These are phyloP conservation scores for Ceratocystis harringtonii DNA, from an alignment of 2,329 filamentous ascomycete genomes.

Conservation along the genomic window DNA sequence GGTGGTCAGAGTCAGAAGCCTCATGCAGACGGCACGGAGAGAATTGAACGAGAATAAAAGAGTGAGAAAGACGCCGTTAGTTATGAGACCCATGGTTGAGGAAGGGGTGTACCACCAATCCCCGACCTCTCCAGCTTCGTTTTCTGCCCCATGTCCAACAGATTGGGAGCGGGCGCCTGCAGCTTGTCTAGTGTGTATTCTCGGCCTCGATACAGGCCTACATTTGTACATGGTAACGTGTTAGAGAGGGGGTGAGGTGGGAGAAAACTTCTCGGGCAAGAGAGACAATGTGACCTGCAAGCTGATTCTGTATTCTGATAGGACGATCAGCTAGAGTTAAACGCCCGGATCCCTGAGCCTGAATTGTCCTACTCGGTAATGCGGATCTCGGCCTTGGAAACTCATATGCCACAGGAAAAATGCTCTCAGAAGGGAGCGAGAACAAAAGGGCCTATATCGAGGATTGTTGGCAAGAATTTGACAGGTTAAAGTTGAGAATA, in stretches of 20 bases:
- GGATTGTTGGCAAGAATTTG: neutral
- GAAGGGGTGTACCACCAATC: neutral
- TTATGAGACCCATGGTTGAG: neutral
- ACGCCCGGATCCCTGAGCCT: slow-evolving; percentile 7
- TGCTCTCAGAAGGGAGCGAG: neutral
- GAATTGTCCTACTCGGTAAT: neutral
- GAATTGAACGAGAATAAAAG: slow-evolving; percentile 20
- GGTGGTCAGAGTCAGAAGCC: neutral
- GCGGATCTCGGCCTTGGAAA: neutral
- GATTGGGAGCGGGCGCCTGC: neutral
- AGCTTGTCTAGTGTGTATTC: neutral
- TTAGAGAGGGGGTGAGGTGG: neutral
- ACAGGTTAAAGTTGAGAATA: too few species aligned
- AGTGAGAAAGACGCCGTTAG: neutral
- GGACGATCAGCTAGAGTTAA: neutral
- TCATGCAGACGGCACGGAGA: slow-evolving; percentile 23
- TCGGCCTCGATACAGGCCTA: slow-evolving; percentile 1
- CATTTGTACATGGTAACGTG: neutral
- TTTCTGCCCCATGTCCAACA: neutral
- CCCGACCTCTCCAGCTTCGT: neutral
- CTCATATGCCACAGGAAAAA: neutral
- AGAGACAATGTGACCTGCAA: slow-evolving; percentile 6
- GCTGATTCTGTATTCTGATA: neutral
- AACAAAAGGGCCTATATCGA: neutral
- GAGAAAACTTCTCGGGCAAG: neutral